Conservation (phyloP, 2,329 filamentous ascomycete genomes). For the Biscogniauxia mediterranea region DNA sequence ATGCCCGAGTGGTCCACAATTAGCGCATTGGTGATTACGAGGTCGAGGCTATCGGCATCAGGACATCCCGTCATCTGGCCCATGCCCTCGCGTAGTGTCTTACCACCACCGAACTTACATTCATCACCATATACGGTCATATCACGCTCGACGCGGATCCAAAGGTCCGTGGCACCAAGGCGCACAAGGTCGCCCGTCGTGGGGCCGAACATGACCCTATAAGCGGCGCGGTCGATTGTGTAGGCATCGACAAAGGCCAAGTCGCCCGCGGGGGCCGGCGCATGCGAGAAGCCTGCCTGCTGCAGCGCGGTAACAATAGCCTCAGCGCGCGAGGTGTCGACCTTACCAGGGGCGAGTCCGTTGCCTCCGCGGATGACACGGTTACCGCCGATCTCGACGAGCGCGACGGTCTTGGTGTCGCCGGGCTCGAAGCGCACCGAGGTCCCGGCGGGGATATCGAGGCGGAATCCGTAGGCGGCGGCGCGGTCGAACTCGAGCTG, state of each 20-base stretch:
- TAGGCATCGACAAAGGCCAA: constrained; percentile 57
- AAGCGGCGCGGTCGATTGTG: constrained; percentile 74
- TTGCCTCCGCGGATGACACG: constrained; percentile 84
- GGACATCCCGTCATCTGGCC: constrained; percentile 79
- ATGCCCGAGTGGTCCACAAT: constrained; percentile 91
- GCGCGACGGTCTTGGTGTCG: constrained; percentile 82
- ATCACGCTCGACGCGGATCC: constrained; percentile 88
- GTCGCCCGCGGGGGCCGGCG: constrained; percentile 60
- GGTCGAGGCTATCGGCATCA: constrained; percentile 72
- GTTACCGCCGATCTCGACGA: constrained; percentile 84
- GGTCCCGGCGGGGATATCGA: constrained; percentile 89
- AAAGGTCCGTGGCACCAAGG: constrained; percentile 80
- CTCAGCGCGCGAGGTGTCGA: constrained; percentile 62
- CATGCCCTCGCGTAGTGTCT: constrained; percentile 93
- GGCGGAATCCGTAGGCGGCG: constrained; percentile 76
- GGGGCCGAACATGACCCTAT: constrained; percentile 87
- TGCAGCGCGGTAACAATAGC: constrained; percentile 68
- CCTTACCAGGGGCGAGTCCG: constrained; percentile 67
- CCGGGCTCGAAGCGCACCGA: constrained; percentile 93
- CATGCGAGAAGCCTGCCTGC: constrained; percentile 74
- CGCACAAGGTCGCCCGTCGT: constrained; percentile 84
- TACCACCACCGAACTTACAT: constrained; percentile 92
- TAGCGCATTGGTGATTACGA: constrained; percentile 85
- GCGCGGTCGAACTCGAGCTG: constrained; percentile 84
- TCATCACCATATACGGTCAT: constrained; percentile 85